Evolutionary conservation across 495 filamentous ascomycete species (phyloP), one percentile per base, ranked within the genome.

Genomic region (Neurospora terricola): DNA sequence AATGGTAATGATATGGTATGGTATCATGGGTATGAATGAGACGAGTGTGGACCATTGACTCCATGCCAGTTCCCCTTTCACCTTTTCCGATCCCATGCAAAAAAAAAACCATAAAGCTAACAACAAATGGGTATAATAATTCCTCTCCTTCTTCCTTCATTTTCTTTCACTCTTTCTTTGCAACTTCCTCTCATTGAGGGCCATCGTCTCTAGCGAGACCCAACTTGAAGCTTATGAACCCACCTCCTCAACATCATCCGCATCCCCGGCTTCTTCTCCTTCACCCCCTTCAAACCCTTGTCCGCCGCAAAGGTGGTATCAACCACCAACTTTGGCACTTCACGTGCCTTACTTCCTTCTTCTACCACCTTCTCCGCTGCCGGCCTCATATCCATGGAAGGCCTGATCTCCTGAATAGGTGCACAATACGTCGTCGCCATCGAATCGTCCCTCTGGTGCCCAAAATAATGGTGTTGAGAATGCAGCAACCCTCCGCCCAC

Each of bases 171-270:
- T 9, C 14, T 18, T 34, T 54, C 45, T 54, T 23, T 5, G 21
- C 21, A 12, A 27, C 2, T 1, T 12, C 21, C 45, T 27, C 21
- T 54, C 45, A 54, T 27, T 5, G 48, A 54, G 21, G 54, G 54
- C 54, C 54, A 34, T 62, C 74, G 72, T 34, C 70, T 71, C 76
- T 77, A 78, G 12, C 73, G 73, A 71, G 70, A 68, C 7, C 77
- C 76, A 36, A n/a, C n/a, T n/a, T n/a, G n/a, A n/a, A 79, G n/a
- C 62, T 62, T 75, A 10, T 79, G 76, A 16, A 76, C 71, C 77
- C 77, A 79, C 59, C 74, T 69, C 14, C 23, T 38, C 39, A 79
- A 9, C 70, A 73, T 73, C 66, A 70, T 59, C 16, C 76, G 72
- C 37, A 79, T 42, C 1, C 74, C 62, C 4, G 68, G 38, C 34